Percentiles rank a stretch among this genome's conserved stretches.
These are phyloP conservation scores for Fraxinus americana DNA, from an alignment of 257 asterid genomes.

Conservation along the genomic window DNA sequence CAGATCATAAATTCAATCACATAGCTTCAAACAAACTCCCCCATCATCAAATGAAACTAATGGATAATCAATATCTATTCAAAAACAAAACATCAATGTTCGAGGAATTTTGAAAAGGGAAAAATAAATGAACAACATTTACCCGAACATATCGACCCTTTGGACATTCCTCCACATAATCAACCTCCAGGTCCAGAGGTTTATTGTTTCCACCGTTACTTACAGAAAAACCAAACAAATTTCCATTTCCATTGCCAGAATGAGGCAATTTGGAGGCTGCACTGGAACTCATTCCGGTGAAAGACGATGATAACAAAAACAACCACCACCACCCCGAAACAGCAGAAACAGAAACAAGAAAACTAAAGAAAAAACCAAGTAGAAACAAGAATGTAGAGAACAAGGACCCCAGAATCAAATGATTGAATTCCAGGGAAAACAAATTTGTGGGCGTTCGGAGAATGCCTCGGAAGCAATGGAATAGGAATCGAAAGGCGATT, in stretches of 20 bases:
- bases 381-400: slow-evolving; percentile 16
- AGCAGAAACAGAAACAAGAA: slow-evolving; percentile 15
- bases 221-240: slow-evolving; percentile 25
- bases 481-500: slow-evolving; percentile 39
- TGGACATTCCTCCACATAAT: slow-evolving; percentile 64
- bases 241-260: slow-evolving; percentile 29
- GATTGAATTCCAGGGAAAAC: slow-evolving; percentile 20
- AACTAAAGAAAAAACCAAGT: slow-evolving; percentile 10
- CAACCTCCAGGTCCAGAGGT: slow-evolving; percentile 37
- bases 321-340: slow-evolving; percentile 1
- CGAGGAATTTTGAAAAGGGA: background rate
- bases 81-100: background rate
- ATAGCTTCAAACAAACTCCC: background rate
- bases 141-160: slow-evolving; percentile 71
- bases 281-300: slow-evolving; percentile 45
- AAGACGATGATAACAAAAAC: slow-evolving; percentile 8
- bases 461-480: slow-evolving; percentile 44
- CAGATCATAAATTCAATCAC: background rate
- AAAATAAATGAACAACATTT: slow-evolving; percentile 16
- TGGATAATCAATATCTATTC: background rate
- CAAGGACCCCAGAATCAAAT: slow-evolving; percentile 16
- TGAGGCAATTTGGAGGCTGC: slow-evolving; percentile 34
- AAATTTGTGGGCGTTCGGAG: slow-evolving; percentile 22
- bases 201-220: slow-evolving; percentile 23
- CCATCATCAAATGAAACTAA: background rate